phyloP scores from a whole-genome alignment of 2,329 filamentous ascomycete genomes.

The Beauveria caledonica region DNA sequence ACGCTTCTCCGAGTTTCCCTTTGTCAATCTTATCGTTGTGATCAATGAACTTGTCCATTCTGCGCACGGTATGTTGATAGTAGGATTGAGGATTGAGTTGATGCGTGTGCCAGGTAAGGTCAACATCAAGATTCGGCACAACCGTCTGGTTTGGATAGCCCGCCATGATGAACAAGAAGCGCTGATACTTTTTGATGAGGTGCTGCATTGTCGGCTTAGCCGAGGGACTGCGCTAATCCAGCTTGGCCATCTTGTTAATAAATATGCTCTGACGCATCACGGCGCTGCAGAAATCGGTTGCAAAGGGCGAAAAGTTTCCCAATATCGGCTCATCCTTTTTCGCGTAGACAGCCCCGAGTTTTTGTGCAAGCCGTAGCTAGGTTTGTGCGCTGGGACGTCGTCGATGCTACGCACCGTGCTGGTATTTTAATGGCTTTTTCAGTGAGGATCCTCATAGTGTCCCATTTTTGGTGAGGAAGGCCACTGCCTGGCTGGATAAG shows the following conservation, averaged over 20 bases:
- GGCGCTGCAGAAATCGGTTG: slow-evolving; percentile 56
- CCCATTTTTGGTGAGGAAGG: slow-evolving; percentile 35
- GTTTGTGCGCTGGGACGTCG: slow-evolving; percentile 14
- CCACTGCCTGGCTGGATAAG: slow-evolving; percentile 25
- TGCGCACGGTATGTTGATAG: slow-evolving; percentile 44
- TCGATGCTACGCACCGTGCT: slow-evolving; percentile 34
- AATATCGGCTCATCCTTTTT: slow-evolving; percentile 64
- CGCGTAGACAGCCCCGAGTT: slow-evolving; percentile 40
- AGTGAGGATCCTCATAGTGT: slow-evolving; percentile 41
- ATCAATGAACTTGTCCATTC: slow-evolving; percentile 55
- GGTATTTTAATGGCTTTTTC: slow-evolving; percentile 35
- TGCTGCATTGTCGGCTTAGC: slow-evolving; percentile 55
- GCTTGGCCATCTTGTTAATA: slow-evolving; percentile 63
- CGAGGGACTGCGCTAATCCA: slow-evolving; percentile 71
- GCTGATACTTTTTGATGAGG: slow-evolving; percentile 54
- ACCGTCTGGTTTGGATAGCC: slow-evolving; percentile 32
- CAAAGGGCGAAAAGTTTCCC: slow-evolving; percentile 60
- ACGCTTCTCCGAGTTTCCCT: slow-evolving; percentile 51
- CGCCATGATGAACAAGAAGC: slow-evolving; percentile 41
- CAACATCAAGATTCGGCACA: slow-evolving; percentile 67
- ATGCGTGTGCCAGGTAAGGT: slow-evolving; percentile 75
- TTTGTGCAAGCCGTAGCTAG: slow-evolving; percentile 16
- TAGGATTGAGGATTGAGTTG: slow-evolving; percentile 60
- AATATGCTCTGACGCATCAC: slow-evolving; percentile 60
- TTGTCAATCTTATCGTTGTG: slow-evolving; percentile 82